phyloP scores from a whole-genome alignment of 139 green algal species.

The Volvox reticuliferus region DNA sequence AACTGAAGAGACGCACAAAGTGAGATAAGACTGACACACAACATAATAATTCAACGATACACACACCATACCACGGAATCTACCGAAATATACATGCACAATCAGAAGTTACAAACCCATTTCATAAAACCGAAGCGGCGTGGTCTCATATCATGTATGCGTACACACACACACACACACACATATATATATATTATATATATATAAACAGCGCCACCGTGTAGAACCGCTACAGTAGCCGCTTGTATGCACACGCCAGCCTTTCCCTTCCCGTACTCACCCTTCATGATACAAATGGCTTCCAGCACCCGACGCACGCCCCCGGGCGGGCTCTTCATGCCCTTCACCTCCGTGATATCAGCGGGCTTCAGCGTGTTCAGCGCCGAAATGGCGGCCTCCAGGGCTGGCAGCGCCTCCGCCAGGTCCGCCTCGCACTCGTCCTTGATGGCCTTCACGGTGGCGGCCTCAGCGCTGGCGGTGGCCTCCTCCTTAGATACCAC shows the following conservation, averaged over 20 bases:
- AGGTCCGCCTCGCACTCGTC: constrained; percentile 83
- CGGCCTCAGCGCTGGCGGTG: constrained; percentile 72
- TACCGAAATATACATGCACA: too few species aligned
- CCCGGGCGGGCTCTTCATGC: constrained; percentile 86
- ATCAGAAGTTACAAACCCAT: too few species aligned
- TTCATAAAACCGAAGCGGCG: too few species aligned
- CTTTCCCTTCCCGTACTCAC: background rate
- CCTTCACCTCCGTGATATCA: constrained; percentile 89
- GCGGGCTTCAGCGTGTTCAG: constrained; percentile 86
- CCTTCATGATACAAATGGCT: constrained; percentile 87
- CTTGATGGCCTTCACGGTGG: constrained; percentile 85
- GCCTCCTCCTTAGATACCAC: constrained; percentile 85
- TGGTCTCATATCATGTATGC: too few species aligned
- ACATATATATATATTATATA: too few species aligned
- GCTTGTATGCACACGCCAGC: too few species aligned
- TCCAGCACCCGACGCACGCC: constrained; percentile 79
- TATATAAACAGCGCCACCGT: background rate
- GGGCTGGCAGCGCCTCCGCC: constrained; percentile 75
- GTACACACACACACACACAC: too few species aligned
- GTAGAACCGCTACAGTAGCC: background rate
- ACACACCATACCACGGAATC: too few species aligned
- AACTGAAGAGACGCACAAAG: too few species aligned
- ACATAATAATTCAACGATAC: too few species aligned
- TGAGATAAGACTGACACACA: too few species aligned
- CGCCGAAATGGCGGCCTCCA: constrained; percentile 76